Evolutionary conservation across 2,329 filamentous ascomycete species (phyloP), one percentile per base, ranked within the genome.

Genomic region (Emydomyces testavorans): DNA sequence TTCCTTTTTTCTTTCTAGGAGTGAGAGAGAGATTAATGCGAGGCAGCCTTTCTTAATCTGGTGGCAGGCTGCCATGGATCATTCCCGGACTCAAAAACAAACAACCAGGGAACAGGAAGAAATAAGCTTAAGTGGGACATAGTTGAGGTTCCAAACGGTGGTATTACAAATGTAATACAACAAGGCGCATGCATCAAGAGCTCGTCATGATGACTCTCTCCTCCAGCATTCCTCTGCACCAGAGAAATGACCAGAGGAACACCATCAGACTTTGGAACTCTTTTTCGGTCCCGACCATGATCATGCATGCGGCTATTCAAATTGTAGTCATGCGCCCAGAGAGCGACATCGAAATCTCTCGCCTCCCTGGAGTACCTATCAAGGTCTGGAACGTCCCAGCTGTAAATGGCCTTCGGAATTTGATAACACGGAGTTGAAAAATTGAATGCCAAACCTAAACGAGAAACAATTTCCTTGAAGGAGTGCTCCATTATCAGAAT

Each of bases 311-410:
- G 29, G 29, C 26, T 16, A 34, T 31, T 31, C 32, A 34, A 16
- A 6, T 23, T 13, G 10, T 23, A n/a, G 43, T 46, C 43, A 46
- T 34, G 43, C 43, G 43, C 34, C 31, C 34, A 15, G 20, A 38
- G 6, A 16, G n/a, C 6, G n/a, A 37, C 15, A 16, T 46, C 15
- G 16, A 38, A 23, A 5, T n/a, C 11, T 26, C 26, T 2, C 11
- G 2, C 15, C n/a, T n/a, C 16, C 37, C 37, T 28, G 3, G 15
- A 32, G 3, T 29, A 8, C 15, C 18, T 36, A 45, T 44, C 21
- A 34, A 21, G 46, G 41, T 52, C 50, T 52, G 49, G 54, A 47
- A 49, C 49, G 35, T 42, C 42, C 46, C 48, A 47, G 38, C 31
- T 15, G 18, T 13, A 2, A 8, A 34, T 16, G 15, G 21, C 5